Conservation (phyloP, 345 rosid genomes). For the Mangifera indica region DNA sequence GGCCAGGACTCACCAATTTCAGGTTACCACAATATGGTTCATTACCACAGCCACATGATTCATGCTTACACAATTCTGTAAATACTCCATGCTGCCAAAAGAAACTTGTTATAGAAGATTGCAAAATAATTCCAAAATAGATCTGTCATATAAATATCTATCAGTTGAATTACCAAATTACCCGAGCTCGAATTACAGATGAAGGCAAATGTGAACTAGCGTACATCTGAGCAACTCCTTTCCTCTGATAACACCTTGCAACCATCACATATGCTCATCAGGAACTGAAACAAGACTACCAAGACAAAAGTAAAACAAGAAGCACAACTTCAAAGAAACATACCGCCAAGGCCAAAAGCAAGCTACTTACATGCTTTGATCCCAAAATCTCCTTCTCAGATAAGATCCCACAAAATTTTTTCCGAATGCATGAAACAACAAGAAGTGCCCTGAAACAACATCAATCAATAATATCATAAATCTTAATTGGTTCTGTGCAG, state of each 20-base stretch:
- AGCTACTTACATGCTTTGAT: slow-evolving; percentile 60
- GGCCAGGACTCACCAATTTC: slow-evolving; percentile 53
- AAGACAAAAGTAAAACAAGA: slow-evolving; percentile 23
- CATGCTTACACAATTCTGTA: slow-evolving; percentile 60
- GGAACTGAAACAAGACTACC: slow-evolving; percentile 17
- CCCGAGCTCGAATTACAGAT: slow-evolving; percentile 63
- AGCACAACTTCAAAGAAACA: slow-evolving; percentile 5
- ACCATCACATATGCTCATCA: slow-evolving; percentile 42
- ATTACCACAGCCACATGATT: slow-evolving; percentile 49
- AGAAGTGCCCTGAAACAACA: slow-evolving; percentile 67
- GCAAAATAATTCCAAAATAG: slow-evolving; percentile 18
- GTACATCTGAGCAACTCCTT: slow-evolving; percentile 69
- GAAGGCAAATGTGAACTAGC: slow-evolving; percentile 50
- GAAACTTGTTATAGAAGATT: slow-evolving; percentile 19
- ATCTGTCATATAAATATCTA: slow-evolving; percentile 19
- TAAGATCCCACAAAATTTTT: slow-evolving; percentile 52
- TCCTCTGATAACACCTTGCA: slow-evolving; percentile 62
- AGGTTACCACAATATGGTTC: slow-evolving; percentile 47
- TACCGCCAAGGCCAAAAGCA: slow-evolving; percentile 9
- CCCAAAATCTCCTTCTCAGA: slow-evolving; percentile 62
- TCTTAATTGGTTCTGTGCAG: not conserved
- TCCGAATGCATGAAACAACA: slow-evolving; percentile 57
- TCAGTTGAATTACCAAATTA: slow-evolving; percentile 45
- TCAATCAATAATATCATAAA: slow-evolving; percentile 20
- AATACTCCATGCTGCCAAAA: slow-evolving; percentile 64